These are phyloP conservation scores for Pigoraptor vietnamica DNA, from an alignment of 78 protist species.

Conservation along the genomic window DNA sequence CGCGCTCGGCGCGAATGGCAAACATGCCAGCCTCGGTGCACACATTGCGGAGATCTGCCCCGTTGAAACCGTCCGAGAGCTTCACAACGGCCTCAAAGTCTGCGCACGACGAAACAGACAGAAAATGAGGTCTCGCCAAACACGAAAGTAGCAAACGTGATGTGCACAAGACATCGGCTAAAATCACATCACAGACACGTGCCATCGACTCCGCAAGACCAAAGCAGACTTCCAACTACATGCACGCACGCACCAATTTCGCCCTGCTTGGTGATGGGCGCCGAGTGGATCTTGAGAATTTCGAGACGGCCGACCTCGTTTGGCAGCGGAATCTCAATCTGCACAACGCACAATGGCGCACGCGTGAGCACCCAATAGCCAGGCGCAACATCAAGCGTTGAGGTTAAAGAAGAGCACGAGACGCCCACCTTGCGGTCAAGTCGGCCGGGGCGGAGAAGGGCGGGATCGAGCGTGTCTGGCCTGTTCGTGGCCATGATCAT, in stretches of 20 bases:
- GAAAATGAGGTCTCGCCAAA: background rate
- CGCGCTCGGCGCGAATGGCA: slow-evolving; percentile 96
- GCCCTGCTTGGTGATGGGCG: slow-evolving; percentile 81
- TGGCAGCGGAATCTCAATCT: slow-evolving; percentile 97
- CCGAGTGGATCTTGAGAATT: slow-evolving; percentile 95
- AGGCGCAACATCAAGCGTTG: background rate
- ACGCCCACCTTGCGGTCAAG: slow-evolving; percentile 66
- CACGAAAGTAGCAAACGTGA: background rate
- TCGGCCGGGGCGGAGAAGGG: slow-evolving; percentile 96
- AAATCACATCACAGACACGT: no score
- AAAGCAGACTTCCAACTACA: background rate
- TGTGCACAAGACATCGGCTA: background rate
- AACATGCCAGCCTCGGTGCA: slow-evolving; percentile 98
- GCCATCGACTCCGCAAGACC: background rate
- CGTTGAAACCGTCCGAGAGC: slow-evolving; percentile 97
- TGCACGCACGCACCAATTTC: slow-evolving; percentile 78
- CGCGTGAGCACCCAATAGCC: background rate
- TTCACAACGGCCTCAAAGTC: slow-evolving; percentile 94
- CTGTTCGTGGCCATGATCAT: slow-evolving; percentile 99
- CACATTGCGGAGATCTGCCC: slow-evolving; percentile 98
- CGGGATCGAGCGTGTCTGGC: slow-evolving; percentile 97
- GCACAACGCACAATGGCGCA: background rate
- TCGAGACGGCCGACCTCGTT: slow-evolving; percentile 90
- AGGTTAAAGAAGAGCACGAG: background rate
- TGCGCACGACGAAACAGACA: background rate